A percentile compares a stretch with the other conserved stretches of the same genome.
These are phyloP conservation scores for Termitomyces sp. DNA, from an alignment of 768 basidiomycete species.

Conservation along the genomic window DNA sequence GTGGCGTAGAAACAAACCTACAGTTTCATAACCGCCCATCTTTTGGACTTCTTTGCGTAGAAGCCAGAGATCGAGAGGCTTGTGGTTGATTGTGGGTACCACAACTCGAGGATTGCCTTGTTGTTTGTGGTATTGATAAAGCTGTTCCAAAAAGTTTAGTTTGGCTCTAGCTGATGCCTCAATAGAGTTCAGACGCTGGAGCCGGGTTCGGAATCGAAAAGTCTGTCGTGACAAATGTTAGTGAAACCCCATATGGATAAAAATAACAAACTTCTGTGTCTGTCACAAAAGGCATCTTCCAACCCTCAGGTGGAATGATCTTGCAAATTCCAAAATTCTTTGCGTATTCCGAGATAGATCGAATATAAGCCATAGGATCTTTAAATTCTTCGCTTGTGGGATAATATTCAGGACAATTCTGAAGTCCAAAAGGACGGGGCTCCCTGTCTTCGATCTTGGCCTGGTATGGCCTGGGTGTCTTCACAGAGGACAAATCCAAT, in stretches of 20 bases:
- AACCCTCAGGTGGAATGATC: constrained; percentile 86
- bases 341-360: constrained; percentile 67
- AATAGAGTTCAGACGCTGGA: constrained; percentile 93
- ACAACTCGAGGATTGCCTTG: constrained; percentile 86
- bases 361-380: constrained; percentile 92
- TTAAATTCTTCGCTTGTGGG: constrained; percentile 89
- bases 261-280: constrained; percentile 75
- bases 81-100: constrained; percentile 93
- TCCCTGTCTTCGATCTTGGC: constrained; percentile 28
- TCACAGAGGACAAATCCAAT: constrained; percentile 68
- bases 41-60: constrained; percentile 89
- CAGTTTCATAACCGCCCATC: constrained; percentile 82
- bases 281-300: constrained; percentile 95
- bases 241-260: constrained; percentile 29
- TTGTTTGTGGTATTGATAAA: constrained; percentile 95
- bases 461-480: constrained; percentile 52
- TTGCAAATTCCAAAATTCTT: constrained; percentile 89
- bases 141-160: constrained; percentile 94
- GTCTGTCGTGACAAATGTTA: constrained; percentile 40
- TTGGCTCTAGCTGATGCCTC: constrained; percentile 97
- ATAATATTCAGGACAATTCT: constrained; percentile 86
- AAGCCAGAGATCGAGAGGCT: constrained; percentile 89
- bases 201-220: constrained; percentile 93
- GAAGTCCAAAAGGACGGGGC: constrained; percentile 77
- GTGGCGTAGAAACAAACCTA: constrained; percentile 31